phyloP scores from a whole-genome alignment of 306 rosid genomes.

The Cicer bijugum region DNA sequence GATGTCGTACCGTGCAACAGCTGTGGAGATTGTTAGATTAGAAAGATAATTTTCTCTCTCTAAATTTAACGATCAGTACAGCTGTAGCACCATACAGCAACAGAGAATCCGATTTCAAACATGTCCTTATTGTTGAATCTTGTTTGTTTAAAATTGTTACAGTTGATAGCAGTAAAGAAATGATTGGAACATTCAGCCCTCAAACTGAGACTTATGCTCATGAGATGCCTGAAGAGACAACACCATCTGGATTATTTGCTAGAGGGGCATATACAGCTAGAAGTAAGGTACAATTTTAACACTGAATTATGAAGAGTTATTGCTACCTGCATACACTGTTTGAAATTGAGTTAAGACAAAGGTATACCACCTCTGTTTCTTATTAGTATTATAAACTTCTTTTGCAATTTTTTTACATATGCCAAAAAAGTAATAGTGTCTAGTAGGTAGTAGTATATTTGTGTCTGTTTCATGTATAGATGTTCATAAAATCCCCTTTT shows the following conservation, averaged over 20 bases:
- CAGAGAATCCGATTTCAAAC: too few species aligned
- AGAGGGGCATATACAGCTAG: constrained; percentile 87
- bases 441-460: too few species aligned
- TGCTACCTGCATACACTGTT: background rate
- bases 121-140: constrained; percentile 28
- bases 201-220: constrained; percentile 78
- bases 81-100: too few species aligned
- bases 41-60: too few species aligned
- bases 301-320: background rate
- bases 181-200: constrained; percentile 96
- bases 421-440: too few species aligned
- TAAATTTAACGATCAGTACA: too few species aligned
- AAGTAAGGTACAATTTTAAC: constrained; percentile 62
- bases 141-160: constrained; percentile 37
- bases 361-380: background rate
- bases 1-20: too few species aligned
- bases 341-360: constrained; percentile 31
- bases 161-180: constrained; percentile 87
- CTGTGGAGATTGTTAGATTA: too few species aligned
- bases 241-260: constrained; percentile 93
- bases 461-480: too few species aligned
- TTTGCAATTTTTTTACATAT: too few species aligned
- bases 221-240: constrained; percentile 88
- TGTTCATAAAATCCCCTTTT: too few species aligned
- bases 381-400: too few species aligned